Evolutionary conservation across 2,329 filamentous ascomycete species (phyloP).

Genomic region (Tolypocladium capitatum): DNA sequence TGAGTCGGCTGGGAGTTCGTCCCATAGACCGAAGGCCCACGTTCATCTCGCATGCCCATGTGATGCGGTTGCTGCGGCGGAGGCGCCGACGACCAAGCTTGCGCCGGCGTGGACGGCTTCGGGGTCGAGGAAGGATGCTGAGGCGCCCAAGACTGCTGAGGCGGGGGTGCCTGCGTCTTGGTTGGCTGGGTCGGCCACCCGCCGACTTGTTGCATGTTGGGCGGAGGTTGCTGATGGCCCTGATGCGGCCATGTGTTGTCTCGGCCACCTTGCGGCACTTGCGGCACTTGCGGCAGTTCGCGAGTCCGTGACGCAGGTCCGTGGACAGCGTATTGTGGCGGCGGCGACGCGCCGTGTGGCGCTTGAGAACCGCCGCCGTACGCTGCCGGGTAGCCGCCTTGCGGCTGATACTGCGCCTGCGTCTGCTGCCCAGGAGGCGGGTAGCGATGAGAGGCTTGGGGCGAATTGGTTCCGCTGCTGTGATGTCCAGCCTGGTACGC

Average conservation of each 20-base stretch:
- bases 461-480: slow-evolving; percentile 28
- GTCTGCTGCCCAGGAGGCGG: slow-evolving; percentile 24
- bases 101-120: slow-evolving; percentile 21
- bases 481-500: slow-evolving; percentile 21
- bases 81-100: slow-evolving; percentile 19
- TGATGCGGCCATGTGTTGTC: slow-evolving; percentile 23
- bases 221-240: slow-evolving; percentile 9
- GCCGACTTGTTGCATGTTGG: slow-evolving; percentile 7
- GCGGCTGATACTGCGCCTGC: slow-evolving; percentile 28
- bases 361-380: slow-evolving; percentile 24
- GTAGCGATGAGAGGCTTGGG: slow-evolving; percentile 34
- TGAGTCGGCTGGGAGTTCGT: slow-evolving; percentile 16
- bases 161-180: slow-evolving; percentile 20
- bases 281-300: slow-evolving; percentile 25
- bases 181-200: slow-evolving; percentile 18
- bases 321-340: slow-evolving; percentile 41
- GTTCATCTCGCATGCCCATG: slow-evolving; percentile 24
- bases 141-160: slow-evolving; percentile 19
- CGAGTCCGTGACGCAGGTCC: slow-evolving; percentile 28
- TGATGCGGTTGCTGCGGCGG: slow-evolving; percentile 20
- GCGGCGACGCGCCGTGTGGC: slow-evolving; percentile 34
- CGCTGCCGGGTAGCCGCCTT: slow-evolving; percentile 28
- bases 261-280: slow-evolving; percentile 20
- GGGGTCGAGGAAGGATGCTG: slow-evolving; percentile 16
- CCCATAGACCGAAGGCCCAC: slow-evolving; percentile 21